Percentiles rank a stretch among this genome's conserved stretches.
phyloP scores from a whole-genome alignment of 768 basidiomycete genomes.

The Mycena rosella region DNA sequence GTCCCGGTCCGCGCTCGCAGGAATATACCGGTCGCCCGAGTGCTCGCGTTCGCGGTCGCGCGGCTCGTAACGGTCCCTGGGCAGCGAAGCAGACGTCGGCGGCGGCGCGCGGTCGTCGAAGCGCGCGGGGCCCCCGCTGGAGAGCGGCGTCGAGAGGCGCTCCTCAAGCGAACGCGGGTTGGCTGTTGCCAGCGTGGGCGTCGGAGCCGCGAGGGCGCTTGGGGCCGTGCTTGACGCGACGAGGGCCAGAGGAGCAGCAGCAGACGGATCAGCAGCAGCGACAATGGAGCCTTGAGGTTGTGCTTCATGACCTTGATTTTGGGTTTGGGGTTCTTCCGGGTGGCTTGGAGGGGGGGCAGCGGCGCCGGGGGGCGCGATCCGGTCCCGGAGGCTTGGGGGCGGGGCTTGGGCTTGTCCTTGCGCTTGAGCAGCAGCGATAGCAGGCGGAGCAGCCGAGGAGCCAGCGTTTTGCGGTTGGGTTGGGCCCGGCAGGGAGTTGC shows the following conservation, averaged over 20 bases:
- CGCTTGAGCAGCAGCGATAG: conserved; percentile 18
- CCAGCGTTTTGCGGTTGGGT: conserved; percentile 24
- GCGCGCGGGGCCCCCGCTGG: conserved; percentile 9
- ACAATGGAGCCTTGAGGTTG: conserved; percentile 23
- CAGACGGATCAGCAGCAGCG: conserved; percentile 3
- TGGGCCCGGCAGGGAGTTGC: conserved; percentile 22
- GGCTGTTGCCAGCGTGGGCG: conserved; percentile 6
- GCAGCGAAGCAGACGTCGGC: conserved; percentile 6
- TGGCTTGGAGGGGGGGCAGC: conserved; percentile 1
- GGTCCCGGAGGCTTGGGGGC: conserved; percentile 32
- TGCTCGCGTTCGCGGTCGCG: not conserved
- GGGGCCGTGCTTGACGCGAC: conserved; percentile 20
- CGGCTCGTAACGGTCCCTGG: conserved; percentile 9
- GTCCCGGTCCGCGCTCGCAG: not conserved
- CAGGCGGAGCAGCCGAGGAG: conserved; percentile 14
- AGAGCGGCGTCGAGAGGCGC: conserved; percentile 29
- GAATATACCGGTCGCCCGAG: not conserved
- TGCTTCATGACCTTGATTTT: conserved; percentile 24
- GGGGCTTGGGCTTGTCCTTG: conserved; percentile 23
- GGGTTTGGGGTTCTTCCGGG: not conserved
- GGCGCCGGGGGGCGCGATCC: conserved; percentile 29
- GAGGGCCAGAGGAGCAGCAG: conserved; percentile 18
- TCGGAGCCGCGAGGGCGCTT: conserved; percentile 7
- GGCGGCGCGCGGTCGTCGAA: conserved; percentile 22
- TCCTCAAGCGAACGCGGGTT: conserved; percentile 36